A percentile compares a stretch with the other conserved stretches of the same genome.
Evolutionary conservation across 75 land plant species (phyloP).

Genomic region (Picea glauca): DNA sequence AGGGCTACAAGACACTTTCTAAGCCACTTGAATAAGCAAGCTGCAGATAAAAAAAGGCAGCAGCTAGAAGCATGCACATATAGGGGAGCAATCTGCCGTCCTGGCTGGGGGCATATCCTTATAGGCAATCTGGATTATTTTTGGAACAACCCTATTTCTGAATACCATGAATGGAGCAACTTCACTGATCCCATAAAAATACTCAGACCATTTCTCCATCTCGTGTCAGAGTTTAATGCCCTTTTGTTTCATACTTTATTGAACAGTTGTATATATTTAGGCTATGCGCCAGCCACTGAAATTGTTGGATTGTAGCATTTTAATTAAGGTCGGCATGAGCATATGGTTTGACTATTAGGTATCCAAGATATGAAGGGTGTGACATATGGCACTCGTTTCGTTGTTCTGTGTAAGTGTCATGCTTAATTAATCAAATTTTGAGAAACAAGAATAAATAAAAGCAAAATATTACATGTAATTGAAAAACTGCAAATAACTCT

Average conservation of each 20-base stretch:
- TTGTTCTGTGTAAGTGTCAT: not conserved
- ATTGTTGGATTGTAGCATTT: not conserved
- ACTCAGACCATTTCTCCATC: not conserved
- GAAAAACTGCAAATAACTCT: not conserved
- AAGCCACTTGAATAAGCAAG: too few species aligned
- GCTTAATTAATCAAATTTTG: not conserved
- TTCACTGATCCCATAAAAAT: not conserved
- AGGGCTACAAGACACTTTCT: too few species aligned
- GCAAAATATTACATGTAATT: too few species aligned
- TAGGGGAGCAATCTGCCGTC: too few species aligned
- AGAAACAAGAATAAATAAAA: not conserved
- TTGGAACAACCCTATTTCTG: not conserved
- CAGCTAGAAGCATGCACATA: too few species aligned
- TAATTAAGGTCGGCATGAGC: not conserved
- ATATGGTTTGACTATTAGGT: not conserved
- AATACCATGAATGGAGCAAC: not conserved
- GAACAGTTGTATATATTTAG: not conserved
- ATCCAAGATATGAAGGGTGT: not conserved
- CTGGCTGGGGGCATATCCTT: too few species aligned
- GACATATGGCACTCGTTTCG: too few species aligned
- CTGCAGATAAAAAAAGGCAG: too few species aligned
- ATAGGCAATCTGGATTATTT: too few species aligned
- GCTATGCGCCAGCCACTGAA: not conserved
- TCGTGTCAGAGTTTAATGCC: not conserved
- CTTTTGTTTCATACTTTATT: not conserved